Conservation (phyloP, 2,329 filamentous ascomycete species). For the Penicillium psychrosexuale region DNA sequence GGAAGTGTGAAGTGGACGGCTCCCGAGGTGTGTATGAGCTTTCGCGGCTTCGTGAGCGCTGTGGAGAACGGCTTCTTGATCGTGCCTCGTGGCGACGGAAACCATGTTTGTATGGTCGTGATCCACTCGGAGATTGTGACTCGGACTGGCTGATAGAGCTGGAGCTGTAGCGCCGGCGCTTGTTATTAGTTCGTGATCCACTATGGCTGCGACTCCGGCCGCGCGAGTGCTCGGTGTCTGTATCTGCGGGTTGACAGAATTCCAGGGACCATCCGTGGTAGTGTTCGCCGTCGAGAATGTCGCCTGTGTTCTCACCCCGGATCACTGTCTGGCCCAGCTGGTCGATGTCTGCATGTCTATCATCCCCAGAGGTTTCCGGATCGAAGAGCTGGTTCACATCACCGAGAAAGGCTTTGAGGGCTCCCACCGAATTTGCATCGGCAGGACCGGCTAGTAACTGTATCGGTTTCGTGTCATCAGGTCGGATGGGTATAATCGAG, state of each 20-base stretch:
- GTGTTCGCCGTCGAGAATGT: constrained; percentile 64
- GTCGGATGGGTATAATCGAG: constrained; percentile 69
- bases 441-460: constrained; percentile 67
- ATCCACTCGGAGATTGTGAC: constrained; percentile 30
- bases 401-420: constrained; percentile 67
- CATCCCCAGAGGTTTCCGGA: constrained; percentile 50
- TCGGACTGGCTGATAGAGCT: constrained; percentile 31
- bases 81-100: constrained; percentile 21
- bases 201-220: constrained; percentile 44
- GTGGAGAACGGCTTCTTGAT: constrained; percentile 26
- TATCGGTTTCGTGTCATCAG: constrained; percentile 67
- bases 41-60: constrained; percentile 28
- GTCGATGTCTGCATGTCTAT: constrained; percentile 62
- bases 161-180: constrained; percentile 41
- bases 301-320: constrained; percentile 63
- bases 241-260: constrained; percentile 71
- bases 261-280: constrained; percentile 85
- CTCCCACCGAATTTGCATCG: constrained; percentile 61
- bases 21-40: constrained; percentile 35
- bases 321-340: constrained; percentile 69
- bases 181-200: constrained; percentile 43
- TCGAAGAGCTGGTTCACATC: constrained; percentile 68
- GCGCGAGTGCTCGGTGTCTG: constrained; percentile 31
- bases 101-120: constrained; percentile 24
- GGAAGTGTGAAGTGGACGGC: constrained; percentile 24